Conservation (phyloP, 1,284 basidiomycete genomes). For the Taiwanofungus camphoratus region DNA sequence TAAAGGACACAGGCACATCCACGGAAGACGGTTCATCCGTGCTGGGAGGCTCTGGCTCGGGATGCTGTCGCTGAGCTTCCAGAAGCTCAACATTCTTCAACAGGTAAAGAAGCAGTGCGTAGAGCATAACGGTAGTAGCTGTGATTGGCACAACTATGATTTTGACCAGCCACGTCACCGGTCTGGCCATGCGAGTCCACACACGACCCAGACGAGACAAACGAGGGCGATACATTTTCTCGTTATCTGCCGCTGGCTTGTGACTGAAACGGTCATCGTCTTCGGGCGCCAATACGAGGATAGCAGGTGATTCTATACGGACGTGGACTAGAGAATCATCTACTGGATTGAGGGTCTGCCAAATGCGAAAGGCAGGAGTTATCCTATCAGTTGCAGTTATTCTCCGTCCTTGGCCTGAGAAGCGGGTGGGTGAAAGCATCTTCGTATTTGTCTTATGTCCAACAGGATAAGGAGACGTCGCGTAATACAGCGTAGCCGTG, state of each 20-base stretch:
- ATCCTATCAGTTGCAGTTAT: slow-evolving; percentile 23
- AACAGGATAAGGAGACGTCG: slow-evolving; percentile 47
- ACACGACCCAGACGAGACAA: slow-evolving; percentile 40
- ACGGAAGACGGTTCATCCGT: slow-evolving; percentile 32
- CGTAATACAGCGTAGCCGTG: slow-evolving; percentile 66
- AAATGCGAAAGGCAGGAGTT: slow-evolving; percentile 61
- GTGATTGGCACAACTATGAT: slow-evolving; percentile 85
- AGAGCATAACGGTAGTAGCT: slow-evolving; percentile 70
- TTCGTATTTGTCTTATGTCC: too few relatives aligned
- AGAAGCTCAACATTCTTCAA: slow-evolving; percentile 89
- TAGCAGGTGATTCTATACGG: slow-evolving; percentile 73
- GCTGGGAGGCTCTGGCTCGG: slow-evolving; percentile 30
- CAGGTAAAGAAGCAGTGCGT: slow-evolving; percentile 80
- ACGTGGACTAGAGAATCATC: slow-evolving; percentile 72
- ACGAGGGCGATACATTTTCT: slow-evolving; percentile 33
- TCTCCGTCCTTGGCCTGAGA: too few relatives aligned
- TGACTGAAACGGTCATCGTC: slow-evolving; percentile 14
- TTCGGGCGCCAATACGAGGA: slow-evolving; percentile 61
- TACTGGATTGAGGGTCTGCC: slow-evolving; percentile 77
- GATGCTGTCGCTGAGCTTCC: slow-evolving; percentile 73
- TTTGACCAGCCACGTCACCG: slow-evolving; percentile 72
- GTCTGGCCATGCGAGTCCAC: slow-evolving; percentile 43
- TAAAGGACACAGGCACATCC: slow-evolving; percentile 49
- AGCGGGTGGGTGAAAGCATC: too few relatives aligned
- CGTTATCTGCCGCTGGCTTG: slow-evolving; percentile 11